Base-by-base conservation (phyloP, 805 yeast genomes). In the Saturnispora besseyi region DNA sequence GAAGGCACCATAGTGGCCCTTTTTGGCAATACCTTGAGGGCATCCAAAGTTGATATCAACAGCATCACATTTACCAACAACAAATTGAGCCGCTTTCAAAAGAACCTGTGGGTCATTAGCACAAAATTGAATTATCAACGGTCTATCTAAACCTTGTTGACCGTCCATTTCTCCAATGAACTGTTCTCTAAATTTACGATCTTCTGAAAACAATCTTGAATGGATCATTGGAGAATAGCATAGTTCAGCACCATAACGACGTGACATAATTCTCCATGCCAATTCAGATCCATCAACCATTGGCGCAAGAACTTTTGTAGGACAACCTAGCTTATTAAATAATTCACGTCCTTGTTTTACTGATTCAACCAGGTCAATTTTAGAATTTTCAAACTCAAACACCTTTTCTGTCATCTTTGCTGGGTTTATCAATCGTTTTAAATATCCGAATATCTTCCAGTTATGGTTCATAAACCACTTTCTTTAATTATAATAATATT, bases 201-300 rank as follows among this genome's bases (percentile, higher is more conserved):
- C 84, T 2, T 86, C 84, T 26, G 95, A 95, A 68, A 93, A 93
- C 36, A 90, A 68, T 45, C 89, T 74, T 3, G 99, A 96, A 66
- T 93, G 98, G 56, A 85, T 78, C 99, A 93, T 93, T 3, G 99
- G 99, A 0, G 98, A 87, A 60, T 91, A 93, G 61, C 96, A 87
- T 32, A 93, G 70, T 2, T 89, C 87, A 0, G 99, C 98, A 3
- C 99, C 99, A 59, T 90, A 84, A 52, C 76, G 73, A 50, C 98
- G 75, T 3, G 95, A 85, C 13, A 93, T 70, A 15, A 87, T 76
- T 55, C 99, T 74, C 98, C 98, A 93, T 2, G 96, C 98, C 18
- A 93, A 73, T 62, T 93, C 99, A 3, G 91, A 82, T 57, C 89
- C 97, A 65, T 93, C 99, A 18, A 93, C 99, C 97, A 93, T 91